These are phyloP conservation scores for Suillus subaureus DNA, from an alignment of 768 basidiomycete genomes.

Conservation along the genomic window DNA sequence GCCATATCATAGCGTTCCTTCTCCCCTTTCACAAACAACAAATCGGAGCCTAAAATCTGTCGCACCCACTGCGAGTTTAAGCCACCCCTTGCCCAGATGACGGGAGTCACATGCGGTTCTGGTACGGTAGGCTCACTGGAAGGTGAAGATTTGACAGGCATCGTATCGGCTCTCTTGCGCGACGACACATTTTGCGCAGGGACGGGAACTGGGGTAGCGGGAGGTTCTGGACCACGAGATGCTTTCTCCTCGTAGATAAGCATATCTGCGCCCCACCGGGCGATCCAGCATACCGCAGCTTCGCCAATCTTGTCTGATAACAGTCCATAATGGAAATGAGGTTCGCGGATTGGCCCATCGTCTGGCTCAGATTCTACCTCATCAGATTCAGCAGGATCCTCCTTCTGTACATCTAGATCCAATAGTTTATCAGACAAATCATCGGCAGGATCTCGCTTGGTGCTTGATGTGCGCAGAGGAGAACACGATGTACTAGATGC, in stretches of 20 bases:
- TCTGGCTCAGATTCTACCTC: slow-evolving; percentile 31
- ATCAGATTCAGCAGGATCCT: slow-evolving; percentile 38
- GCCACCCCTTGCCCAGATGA: slow-evolving; percentile 77
- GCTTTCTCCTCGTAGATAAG: slow-evolving; percentile 60
- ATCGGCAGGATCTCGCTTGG: slow-evolving; percentile 20
- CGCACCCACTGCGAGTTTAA: slow-evolving; percentile 73
- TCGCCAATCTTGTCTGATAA: slow-evolving; percentile 92
- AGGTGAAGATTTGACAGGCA: slow-evolving; percentile 25
- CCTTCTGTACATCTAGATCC: slow-evolving; percentile 37
- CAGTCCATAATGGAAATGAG: slow-evolving; percentile 78
- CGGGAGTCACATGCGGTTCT: slow-evolving; percentile 38
- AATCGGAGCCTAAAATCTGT: slow-evolving; percentile 74
- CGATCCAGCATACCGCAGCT: slow-evolving; percentile 84
- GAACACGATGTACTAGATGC: slow-evolving; percentile 12
- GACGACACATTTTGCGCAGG: slow-evolving; percentile 17
- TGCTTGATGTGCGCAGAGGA: background rate
- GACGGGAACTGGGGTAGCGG: slow-evolving; percentile 19
- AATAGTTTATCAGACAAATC: slow-evolving; percentile 32
- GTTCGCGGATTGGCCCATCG: slow-evolving; percentile 22
- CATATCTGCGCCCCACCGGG: slow-evolving; percentile 83
- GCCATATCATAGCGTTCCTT: slow-evolving; percentile 81
- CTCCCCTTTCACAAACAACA: slow-evolving; percentile 79
- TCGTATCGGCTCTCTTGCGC: slow-evolving; percentile 34
- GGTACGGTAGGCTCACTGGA: slow-evolving; percentile 16
- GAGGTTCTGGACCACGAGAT: slow-evolving; percentile 16